phyloP scores from a whole-genome alignment of 2,329 filamentous ascomycete species.

The Fusarium sp. region DNA sequence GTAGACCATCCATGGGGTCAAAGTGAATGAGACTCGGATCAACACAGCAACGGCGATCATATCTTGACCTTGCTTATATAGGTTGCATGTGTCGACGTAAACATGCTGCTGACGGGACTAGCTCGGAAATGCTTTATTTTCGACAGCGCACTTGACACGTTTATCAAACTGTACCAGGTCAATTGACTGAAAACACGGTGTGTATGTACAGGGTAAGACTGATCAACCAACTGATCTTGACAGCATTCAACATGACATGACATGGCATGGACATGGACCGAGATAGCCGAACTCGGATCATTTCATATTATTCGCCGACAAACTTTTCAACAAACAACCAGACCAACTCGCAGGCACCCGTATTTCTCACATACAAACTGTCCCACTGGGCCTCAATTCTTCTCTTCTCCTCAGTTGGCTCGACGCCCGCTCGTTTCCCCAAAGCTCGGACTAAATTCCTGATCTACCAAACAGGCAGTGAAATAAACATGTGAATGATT shows the following conservation, averaged over 20 bases:
- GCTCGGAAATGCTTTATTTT: no score
- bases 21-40: no score
- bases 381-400: background rate
- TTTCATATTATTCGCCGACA: background rate
- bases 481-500: constrained; percentile 26
- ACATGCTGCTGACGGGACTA: background rate
- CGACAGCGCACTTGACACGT: background rate
- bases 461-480: constrained; percentile 31
- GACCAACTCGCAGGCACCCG: background rate
- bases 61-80: background rate
- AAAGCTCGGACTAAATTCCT: constrained; percentile 15
- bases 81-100: no score
- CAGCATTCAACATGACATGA: background rate
- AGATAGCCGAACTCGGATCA: constrained; percentile 5
- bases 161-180: background rate
- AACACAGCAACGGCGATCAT: no score
- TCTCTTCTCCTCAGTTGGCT: constrained; percentile 5
- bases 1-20: no score
- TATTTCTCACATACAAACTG: background rate
- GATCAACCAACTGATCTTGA: background rate
- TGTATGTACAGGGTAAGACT: no score
- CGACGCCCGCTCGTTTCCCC: background rate
- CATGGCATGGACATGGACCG: background rate
- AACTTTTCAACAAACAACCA: background rate
- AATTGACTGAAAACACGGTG: background rate